These are phyloP conservation scores for Fusarium zealandicum DNA, from an alignment of 2,329 filamentous ascomycete genomes.

Conservation along the genomic window DNA sequence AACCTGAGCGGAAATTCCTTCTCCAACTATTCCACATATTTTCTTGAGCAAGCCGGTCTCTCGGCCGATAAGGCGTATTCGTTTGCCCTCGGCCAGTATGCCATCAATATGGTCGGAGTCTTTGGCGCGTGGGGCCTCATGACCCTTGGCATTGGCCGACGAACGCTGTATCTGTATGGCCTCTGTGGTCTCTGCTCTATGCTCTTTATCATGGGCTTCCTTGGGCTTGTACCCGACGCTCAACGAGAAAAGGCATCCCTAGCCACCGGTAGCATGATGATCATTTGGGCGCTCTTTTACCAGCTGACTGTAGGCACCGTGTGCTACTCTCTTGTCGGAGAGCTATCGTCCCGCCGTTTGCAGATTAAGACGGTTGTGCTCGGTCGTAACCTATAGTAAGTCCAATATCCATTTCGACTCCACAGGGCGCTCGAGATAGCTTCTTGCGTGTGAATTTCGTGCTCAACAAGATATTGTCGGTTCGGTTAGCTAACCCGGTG, in stretches of 20 bases:
- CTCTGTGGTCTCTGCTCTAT: conserved; percentile 76
- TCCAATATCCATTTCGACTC: conserved; percentile 15
- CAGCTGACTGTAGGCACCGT: conserved; percentile 89
- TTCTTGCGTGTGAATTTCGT: background rate
- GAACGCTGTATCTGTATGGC: conserved; percentile 78
- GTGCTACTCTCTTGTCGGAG: conserved; percentile 86
- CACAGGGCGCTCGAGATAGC: background rate
- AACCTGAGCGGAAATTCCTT: conserved; percentile 70
- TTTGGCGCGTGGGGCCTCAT: conserved; percentile 85
- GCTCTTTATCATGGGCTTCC: conserved; percentile 84
- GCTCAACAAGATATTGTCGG: background rate
- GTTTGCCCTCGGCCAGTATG: conserved; percentile 70
- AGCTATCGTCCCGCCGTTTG: conserved; percentile 81
- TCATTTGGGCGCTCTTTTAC: conserved; percentile 82
- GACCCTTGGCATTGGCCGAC: conserved; percentile 75
- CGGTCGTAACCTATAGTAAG: conserved; percentile 76
- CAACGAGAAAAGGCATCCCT: conserved; percentile 69
- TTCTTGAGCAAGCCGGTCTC: conserved; percentile 67
- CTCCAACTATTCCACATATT: conserved; percentile 71
- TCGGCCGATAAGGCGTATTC: conserved; percentile 60
- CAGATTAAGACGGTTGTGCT: conserved; percentile 93
- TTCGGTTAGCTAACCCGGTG: conserved; percentile 20
- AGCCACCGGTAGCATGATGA: conserved; percentile 86
- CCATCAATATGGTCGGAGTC: conserved; percentile 80
- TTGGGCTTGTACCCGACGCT: conserved; percentile 72